Evolutionary conservation across 208 protist genomes (phyloP).

Genomic region (Leishmania gerbilli): DNA sequence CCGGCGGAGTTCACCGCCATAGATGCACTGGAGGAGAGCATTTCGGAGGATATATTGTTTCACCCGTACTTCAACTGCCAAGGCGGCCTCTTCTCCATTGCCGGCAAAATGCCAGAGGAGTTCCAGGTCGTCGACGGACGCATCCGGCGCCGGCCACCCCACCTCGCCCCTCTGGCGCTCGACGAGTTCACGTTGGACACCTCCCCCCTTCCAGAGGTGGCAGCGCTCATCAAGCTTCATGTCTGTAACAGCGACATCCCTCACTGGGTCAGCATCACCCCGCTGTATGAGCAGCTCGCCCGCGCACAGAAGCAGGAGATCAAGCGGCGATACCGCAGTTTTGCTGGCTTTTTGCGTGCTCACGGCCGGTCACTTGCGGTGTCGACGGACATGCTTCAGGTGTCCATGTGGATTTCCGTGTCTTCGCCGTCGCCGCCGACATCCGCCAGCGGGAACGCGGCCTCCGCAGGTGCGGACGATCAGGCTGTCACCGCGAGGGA

Average conservation of each 20-base stretch:
- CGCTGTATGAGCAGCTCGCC: conserved; percentile 82
- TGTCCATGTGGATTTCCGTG: conserved; percentile 74
- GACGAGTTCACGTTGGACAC: conserved; percentile 65
- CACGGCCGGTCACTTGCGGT: conserved; percentile 77
- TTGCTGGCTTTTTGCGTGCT: conserved; percentile 82
- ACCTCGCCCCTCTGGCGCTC: conserved; percentile 80
- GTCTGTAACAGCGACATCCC: conserved; percentile 78
- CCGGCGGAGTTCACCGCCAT: conserved; percentile 64
- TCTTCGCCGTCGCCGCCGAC: conserved; percentile 13
- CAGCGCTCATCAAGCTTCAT: conserved; percentile 47
- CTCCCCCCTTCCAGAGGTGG: conserved; percentile 74
- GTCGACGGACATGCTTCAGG: conserved; percentile 85
- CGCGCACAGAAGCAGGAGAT: conserved; percentile 57
- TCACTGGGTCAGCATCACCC: conserved; percentile 81
- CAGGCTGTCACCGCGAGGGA: not conserved
- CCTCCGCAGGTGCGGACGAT: not conserved
- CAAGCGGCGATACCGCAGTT: conserved; percentile 70
- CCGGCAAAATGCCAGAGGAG: conserved; percentile 80
- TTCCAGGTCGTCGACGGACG: conserved; percentile 79
- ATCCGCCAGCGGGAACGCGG: not conserved
- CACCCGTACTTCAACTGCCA: conserved; percentile 92
- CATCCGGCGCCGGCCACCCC: conserved; percentile 66
- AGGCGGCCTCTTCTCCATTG: conserved; percentile 81
- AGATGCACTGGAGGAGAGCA: conserved; percentile 67
- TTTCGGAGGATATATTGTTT: conserved; percentile 86